Percentiles rank a stretch among this genome's conserved stretches.
These are phyloP conservation scores for Fusarium concolor DNA, from an alignment of 2,329 filamentous ascomycete genomes.

Conservation along the genomic window DNA sequence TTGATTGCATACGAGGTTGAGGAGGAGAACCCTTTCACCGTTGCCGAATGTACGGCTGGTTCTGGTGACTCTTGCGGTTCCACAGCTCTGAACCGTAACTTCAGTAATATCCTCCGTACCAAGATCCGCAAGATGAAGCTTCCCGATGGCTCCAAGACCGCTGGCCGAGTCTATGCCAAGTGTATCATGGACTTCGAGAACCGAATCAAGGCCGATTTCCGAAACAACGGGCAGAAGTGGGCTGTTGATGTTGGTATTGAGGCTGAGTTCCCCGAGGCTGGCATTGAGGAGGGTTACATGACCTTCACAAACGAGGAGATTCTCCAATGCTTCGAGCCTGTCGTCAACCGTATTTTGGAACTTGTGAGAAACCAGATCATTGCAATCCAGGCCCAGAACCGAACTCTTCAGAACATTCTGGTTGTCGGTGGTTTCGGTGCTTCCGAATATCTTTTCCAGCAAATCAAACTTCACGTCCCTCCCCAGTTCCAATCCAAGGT, in stretches of 20 bases:
- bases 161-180: slow-evolving; percentile 98
- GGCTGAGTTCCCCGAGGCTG: slow-evolving; percentile 96
- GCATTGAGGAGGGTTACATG: slow-evolving; percentile 99
- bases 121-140: slow-evolving; percentile 99
- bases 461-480: slow-evolving; percentile 98
- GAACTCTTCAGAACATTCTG: slow-evolving; percentile 92
- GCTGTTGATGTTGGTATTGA: slow-evolving; percentile 98
- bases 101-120: slow-evolving; percentile 95
- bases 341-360: slow-evolving; percentile 96
- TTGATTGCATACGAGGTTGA: slow-evolving; percentile 99
- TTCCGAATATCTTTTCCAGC: slow-evolving; percentile 98
- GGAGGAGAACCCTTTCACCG: slow-evolving; percentile 96
- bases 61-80: slow-evolving; percentile 98
- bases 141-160: slow-evolving; percentile 94
- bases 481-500: slow-evolving; percentile 99
- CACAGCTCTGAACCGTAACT: slow-evolving; percentile 97
- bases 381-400: slow-evolving; percentile 97
- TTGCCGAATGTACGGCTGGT: slow-evolving; percentile 95
- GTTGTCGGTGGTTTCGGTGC: slow-evolving; percentile 98
- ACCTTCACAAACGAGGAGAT: slow-evolving; percentile 99
- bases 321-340: slow-evolving; percentile 97
- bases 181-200: slow-evolving; percentile 99
- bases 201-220: slow-evolving; percentile 99
- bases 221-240: slow-evolving; percentile 99
- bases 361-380: slow-evolving; percentile 98